Evolutionary conservation across 768 basidiomycete genomes (phyloP).

Genomic region (Dacryopinax primogenitus): DNA sequence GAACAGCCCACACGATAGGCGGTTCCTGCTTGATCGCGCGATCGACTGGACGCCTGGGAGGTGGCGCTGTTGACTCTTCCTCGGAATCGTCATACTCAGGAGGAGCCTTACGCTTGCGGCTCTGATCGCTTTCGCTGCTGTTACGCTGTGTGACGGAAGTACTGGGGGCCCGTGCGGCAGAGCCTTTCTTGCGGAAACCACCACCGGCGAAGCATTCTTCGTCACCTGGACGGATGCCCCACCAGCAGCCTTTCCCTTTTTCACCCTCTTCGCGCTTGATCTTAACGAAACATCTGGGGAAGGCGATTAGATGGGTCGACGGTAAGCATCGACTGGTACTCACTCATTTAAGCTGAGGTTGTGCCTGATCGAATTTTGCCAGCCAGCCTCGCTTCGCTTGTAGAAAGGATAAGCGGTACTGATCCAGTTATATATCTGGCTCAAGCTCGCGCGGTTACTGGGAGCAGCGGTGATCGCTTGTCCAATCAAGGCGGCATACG

Average conservation of each 20-base stretch:
- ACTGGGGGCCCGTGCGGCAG: background rate
- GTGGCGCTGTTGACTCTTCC: background rate
- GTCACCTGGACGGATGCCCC: conserved; percentile 78
- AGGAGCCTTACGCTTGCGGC: background rate
- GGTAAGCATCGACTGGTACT: background rate
- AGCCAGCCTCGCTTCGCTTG: conserved; percentile 82
- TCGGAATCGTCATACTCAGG: conserved; percentile 1
- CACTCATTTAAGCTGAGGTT: conserved; percentile 72
- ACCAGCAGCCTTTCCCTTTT: conserved; percentile 61
- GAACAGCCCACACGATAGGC: conserved; percentile 3
- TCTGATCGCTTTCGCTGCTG: background rate
- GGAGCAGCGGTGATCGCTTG: conserved; percentile 82
- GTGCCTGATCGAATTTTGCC: conserved; percentile 98
- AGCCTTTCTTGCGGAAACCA: conserved; percentile 35
- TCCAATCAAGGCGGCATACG: conserved; percentile 91
- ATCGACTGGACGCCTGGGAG: background rate
- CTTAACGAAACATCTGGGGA: conserved; percentile 62
- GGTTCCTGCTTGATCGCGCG: background rate
- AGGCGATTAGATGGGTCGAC: background rate
- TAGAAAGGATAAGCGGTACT: conserved; percentile 88
- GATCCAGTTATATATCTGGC: conserved; percentile 95
- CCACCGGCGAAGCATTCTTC: conserved; percentile 71
- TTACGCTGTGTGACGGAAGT: background rate
- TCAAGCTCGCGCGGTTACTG: conserved; percentile 72
- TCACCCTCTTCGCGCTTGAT: conserved; percentile 53